Percentiles rank a stretch among this genome's conserved stretches.
phyloP scores from a whole-genome alignment of 768 basidiomycete genomes.

The Chalciporus sphaerocephalus region DNA sequence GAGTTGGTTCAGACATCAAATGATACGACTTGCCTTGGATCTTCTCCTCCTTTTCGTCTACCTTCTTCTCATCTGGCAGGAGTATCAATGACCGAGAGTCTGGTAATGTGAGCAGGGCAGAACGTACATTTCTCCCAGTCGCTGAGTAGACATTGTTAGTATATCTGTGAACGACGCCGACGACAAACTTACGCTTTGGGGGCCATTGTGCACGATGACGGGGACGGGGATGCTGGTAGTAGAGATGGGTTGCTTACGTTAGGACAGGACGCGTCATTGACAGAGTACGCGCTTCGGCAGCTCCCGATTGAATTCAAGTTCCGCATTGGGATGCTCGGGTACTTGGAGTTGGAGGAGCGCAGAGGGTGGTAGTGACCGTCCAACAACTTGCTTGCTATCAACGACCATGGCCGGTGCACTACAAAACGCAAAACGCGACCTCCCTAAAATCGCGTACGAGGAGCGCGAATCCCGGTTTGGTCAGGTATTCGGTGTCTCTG shows the following conservation, averaged over 20 bases:
- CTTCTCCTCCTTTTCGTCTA: conserved; percentile 87
- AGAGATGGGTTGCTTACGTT: conserved; percentile 20
- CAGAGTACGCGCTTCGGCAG: conserved; percentile 27
- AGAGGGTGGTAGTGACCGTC: not conserved
- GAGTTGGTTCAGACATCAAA: not conserved
- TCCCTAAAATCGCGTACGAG: conserved; percentile 87
- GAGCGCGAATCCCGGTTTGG: conserved; percentile 84
- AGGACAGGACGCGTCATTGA: conserved; percentile 36
- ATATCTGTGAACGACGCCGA: not conserved
- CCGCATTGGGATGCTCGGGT: conserved; percentile 25
- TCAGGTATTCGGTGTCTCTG: conserved; percentile 91
- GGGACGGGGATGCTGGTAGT: conserved; percentile 19
- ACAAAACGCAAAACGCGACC: conserved; percentile 82
- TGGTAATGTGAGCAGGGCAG: not conserved
- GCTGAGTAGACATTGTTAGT: conserved; percentile 40
- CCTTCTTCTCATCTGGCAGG: conserved; percentile 73
- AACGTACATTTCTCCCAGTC: conserved; percentile 97
- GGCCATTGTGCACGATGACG: conserved; percentile 55
- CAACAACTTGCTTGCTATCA: conserved; percentile 6
- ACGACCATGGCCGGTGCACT: conserved; percentile 85
- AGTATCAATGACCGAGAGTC: conserved; percentile 6
- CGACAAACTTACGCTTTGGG: conserved; percentile 82
- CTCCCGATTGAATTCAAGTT: conserved; percentile 22
- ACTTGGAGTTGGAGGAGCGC: not conserved
- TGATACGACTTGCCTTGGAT: conserved; percentile 62